Base-by-base conservation (phyloP, 2,329 filamentous ascomycete species). In the Passalora sequoiae region DNA sequence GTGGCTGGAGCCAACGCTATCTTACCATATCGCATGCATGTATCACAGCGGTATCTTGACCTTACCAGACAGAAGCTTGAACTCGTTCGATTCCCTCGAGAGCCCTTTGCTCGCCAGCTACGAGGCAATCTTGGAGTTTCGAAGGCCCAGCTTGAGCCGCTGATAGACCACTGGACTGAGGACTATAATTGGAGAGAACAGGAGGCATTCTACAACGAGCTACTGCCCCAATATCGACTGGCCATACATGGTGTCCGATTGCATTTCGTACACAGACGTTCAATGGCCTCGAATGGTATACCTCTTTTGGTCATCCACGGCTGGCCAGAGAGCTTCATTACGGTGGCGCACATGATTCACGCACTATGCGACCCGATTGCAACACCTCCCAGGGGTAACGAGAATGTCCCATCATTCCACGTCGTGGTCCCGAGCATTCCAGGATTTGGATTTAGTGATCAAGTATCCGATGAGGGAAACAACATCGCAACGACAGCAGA, bases 41-140 rank as follows among this genome's bases (percentile, higher is more conserved):
- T 85, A 12, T 84, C 81, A 2, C 76, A 74, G 42, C 78, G 76
- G 55, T 85, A 85, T 60, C 70, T 86, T 1, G 75, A 83, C 33
- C 69, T 85, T 47, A 86, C 82, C 4, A 74, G 69, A 57, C 75
- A 78, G 60, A 86, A 86, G 61, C 70, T 86, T 7, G 78, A 84
- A 56, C 69, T 84, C 33, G 80, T 80, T 16, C 70, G 82, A 45
- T 64, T 85, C 21, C 82, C 82, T 29, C 76, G 79, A 54, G 79
- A 83, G 53, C 57, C 71, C 2, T 64, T 46, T 22, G 40, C 35
- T 21, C 44, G 44, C 16, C 50, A 47, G 36, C 35, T 37, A 29
- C 29, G 40, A 29, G 20, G 40, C 38, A 19, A 43, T 65, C 58
- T 64, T 15, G 68, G 68, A 1, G 73, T 78, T 47, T 76, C 79